These are phyloP conservation scores for Paradendryphiella salina DNA, from an alignment of 2,329 filamentous ascomycete species.

Conservation along the genomic window DNA sequence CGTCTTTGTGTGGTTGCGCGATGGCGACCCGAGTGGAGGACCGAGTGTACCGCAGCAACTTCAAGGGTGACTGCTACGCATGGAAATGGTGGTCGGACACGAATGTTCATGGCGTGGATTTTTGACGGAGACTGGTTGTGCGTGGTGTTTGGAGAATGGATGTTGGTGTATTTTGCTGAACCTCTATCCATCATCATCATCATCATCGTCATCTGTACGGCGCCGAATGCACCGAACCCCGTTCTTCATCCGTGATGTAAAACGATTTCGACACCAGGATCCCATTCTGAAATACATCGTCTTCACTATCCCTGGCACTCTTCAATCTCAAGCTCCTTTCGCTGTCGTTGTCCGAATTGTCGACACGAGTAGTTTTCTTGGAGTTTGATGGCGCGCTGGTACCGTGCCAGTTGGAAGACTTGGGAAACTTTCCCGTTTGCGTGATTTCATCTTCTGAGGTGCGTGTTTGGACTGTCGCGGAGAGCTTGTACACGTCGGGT, in stretches of 20 bases:
- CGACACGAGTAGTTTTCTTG: constrained; percentile 16
- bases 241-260: constrained; percentile 37
- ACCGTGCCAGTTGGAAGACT: constrained; percentile 24
- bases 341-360: constrained; percentile 26
- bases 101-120: too few relatives aligned
- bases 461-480: constrained; percentile 22
- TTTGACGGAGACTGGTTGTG: too few relatives aligned
- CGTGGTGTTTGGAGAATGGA: too few relatives aligned
- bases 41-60: too few relatives aligned
- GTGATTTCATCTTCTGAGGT: constrained; percentile 19
- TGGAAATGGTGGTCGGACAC: too few relatives aligned
- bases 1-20: too few relatives aligned
- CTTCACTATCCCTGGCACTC: constrained; percentile 23
- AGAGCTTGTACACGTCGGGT: constrained; percentile 29
- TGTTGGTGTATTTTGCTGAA: too few relatives aligned
- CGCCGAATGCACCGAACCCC: constrained; percentile 12
- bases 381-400: constrained; percentile 12
- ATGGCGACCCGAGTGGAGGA: too few relatives aligned
- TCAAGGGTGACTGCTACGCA: too few relatives aligned
- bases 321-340: constrained; percentile 29
- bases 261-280: constrained; percentile 42
- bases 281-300: constrained; percentile 26
- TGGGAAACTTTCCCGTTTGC: background rate
- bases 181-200: too few relatives aligned
- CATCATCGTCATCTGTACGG: constrained; percentile 7